Evolutionary conservation across 371 early-diverging fungal species (phyloP).

Genomic region (Massospora cicadina): DNA sequence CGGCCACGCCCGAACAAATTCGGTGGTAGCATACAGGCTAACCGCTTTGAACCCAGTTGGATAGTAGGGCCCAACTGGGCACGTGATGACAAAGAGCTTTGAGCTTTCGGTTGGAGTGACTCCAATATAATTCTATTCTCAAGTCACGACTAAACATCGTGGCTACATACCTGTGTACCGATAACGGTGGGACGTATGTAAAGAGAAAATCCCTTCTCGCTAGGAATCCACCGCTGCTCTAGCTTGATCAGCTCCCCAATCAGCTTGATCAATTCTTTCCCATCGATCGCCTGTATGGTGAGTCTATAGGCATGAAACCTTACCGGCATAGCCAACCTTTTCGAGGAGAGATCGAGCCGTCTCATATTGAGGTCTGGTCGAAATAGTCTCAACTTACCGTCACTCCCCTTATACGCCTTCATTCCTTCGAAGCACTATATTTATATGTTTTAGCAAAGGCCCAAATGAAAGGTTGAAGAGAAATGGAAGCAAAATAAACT

Average conservation of each 20-base stretch:
- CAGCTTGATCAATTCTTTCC: slow-evolving; percentile 58
- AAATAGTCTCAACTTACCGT: slow-evolving; percentile 68
- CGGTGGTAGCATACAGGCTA: slow-evolving; percentile 59
- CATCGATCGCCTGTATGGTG: slow-evolving; percentile 44
- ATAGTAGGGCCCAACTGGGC: slow-evolving; percentile 96
- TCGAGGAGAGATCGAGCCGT: slow-evolving; percentile 50
- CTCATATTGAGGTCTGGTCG: slow-evolving; percentile 85
- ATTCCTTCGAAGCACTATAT: slow-evolving; percentile 81
- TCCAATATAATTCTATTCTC: slow-evolving; percentile 34
- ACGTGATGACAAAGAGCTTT: slow-evolving; percentile 73
- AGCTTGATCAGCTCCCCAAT: slow-evolving; percentile 67
- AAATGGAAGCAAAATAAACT: too few species aligned
- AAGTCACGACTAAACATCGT: not conserved
- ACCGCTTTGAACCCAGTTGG: slow-evolving; percentile 83
- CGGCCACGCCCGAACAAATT: slow-evolving; percentile 89
- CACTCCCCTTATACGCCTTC: slow-evolving; percentile 75
- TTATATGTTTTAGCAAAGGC: too few species aligned
- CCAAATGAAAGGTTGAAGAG: too few species aligned
- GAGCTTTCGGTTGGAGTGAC: slow-evolving; percentile 53
- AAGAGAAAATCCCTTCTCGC: slow-evolving; percentile 79
- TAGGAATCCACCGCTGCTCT: slow-evolving; percentile 78
- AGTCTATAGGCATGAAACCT: not conserved
- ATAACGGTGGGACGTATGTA: slow-evolving; percentile 93
- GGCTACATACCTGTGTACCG: slow-evolving; percentile 47
- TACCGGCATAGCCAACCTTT: slow-evolving; percentile 63